Base-by-base conservation (phyloP, 306 rosid species). In the Fragaria nilgerrensis region DNA sequence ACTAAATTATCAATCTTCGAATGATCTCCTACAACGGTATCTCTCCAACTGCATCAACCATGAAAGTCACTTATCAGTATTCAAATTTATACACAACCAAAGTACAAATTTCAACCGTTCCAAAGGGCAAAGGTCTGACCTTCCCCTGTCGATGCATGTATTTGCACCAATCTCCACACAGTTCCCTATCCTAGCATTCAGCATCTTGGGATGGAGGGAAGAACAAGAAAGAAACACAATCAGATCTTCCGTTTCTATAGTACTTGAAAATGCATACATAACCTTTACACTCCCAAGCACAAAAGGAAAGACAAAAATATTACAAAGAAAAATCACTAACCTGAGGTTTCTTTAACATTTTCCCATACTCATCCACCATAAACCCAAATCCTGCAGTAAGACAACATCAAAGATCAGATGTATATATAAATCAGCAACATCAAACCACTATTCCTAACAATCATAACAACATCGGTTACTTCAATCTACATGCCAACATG, bases 81-180 rank as follows among this genome's bases (percentile, higher is more conserved):
- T 74, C 19, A 7, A 34, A 32, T 44, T 63, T 50, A 75, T 23
- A 68, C 25, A 74, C 44, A 43, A 77, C 63, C 77, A n/a, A 56
- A 73, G 81, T 61, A 41, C 70, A 82, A 62, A 39, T 62, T 37
- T 62, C 68, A 63, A 81, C 19, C 44, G 63, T 53, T 75, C 45
- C 66, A 55, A 79, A 12, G 72, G 20, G 34, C 66, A 72, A 64
- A 82, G 36, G 65, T 77, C 81, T 80, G 68, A 92, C 98, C 98
- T 94, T 75, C 98, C 98, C 82, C 97, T 84, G 83, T 95, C 97
- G 79, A 95, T 87, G 84, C 97, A 92, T 63, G 98, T 86, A 83
- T 88, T 94, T 80, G 97, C 92, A 79, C 97, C 97, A 74, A 92
- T 89, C 83, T 94, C 98, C 70, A 94, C 97, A 72, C 81, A 39